Conservation (phyloP, 108 stramenopile species). For the Nitzschia putrida region DNA sequence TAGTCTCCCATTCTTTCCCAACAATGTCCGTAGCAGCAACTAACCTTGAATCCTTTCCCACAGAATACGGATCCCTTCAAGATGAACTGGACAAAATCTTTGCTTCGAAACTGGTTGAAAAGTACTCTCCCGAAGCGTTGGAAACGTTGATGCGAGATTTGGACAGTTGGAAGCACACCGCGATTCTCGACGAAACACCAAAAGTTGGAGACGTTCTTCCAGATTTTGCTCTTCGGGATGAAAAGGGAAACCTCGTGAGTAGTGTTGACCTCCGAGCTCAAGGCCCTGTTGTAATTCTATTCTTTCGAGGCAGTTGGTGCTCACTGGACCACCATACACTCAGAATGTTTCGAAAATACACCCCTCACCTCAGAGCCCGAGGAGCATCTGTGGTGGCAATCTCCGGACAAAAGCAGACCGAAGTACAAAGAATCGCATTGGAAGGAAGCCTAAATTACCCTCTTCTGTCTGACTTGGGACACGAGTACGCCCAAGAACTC, state of each 20-base stretch:
- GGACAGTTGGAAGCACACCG: conserved; percentile 5
- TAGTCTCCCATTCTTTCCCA: no score
- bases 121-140: no score
- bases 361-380: conserved; percentile 12
- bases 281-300: conserved; percentile 24
- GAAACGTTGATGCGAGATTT: no score
- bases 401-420: conserved; percentile 5
- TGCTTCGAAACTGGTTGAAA: no score
- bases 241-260: conserved; percentile 10
- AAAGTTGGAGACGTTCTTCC: conserved; percentile 16
- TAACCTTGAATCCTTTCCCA: no score
- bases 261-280: conserved; percentile 6
- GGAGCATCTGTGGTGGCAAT: conserved; percentile 25
- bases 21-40: no score
- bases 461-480: conserved; percentile 15
- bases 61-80: no score
- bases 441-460: conserved; percentile 19
- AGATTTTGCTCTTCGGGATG: conserved; percentile 25
- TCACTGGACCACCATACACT: conserved; percentile 10
- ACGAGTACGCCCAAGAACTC: conserved; percentile 9
- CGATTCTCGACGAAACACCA: conserved; percentile 8
- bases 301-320: conserved; percentile 33
- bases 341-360: conserved; percentile 11
- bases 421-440: background rate
- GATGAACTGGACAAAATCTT: no score